Evolutionary conservation across 2,329 filamentous ascomycete species (phyloP).

Genomic region (Cryphonectria japonica): DNA sequence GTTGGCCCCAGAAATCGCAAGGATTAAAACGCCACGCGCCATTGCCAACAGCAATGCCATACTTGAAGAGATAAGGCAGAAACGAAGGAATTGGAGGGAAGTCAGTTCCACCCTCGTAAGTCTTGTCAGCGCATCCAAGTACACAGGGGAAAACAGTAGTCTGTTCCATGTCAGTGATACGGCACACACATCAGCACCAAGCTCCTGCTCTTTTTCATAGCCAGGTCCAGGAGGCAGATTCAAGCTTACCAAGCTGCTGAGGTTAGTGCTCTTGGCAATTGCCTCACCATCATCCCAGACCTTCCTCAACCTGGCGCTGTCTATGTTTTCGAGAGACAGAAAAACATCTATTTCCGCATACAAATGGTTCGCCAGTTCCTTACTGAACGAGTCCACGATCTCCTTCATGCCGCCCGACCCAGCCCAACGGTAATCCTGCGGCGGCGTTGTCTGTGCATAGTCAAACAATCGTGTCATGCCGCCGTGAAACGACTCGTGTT

Average conservation of each 20-base stretch:
- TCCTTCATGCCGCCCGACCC: constrained; percentile 33
- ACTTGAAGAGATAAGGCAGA: constrained; percentile 35
- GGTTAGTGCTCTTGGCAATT: constrained; percentile 28
- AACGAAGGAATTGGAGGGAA: constrained; percentile 34
- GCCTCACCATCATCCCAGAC: constrained; percentile 30
- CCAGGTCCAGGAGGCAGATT: not conserved
- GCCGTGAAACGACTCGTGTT: constrained; percentile 40
- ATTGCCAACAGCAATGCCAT: constrained; percentile 33
- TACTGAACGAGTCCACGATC: constrained; percentile 34
- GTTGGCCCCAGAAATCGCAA: constrained; percentile 35
- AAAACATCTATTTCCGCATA: constrained; percentile 37
- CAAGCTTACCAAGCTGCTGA: constrained; percentile 20
- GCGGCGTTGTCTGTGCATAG: constrained; percentile 34
- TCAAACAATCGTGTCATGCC: constrained; percentile 35
- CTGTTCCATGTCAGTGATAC: constrained; percentile 29
- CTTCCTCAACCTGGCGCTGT: constrained; percentile 30
- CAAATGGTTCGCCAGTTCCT: constrained; percentile 35
- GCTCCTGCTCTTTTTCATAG: not conserved
- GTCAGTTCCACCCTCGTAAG: constrained; percentile 33
- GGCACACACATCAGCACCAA: not conserved
- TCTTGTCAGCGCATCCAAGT: constrained; percentile 34
- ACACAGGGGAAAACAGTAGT: constrained; percentile 33
- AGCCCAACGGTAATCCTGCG: constrained; percentile 33
- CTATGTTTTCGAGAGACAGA: constrained; percentile 32
- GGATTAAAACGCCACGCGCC: constrained; percentile 38